Base-by-base conservation (phyloP, 306 rosid species). In the Calophaca sinica region DNA sequence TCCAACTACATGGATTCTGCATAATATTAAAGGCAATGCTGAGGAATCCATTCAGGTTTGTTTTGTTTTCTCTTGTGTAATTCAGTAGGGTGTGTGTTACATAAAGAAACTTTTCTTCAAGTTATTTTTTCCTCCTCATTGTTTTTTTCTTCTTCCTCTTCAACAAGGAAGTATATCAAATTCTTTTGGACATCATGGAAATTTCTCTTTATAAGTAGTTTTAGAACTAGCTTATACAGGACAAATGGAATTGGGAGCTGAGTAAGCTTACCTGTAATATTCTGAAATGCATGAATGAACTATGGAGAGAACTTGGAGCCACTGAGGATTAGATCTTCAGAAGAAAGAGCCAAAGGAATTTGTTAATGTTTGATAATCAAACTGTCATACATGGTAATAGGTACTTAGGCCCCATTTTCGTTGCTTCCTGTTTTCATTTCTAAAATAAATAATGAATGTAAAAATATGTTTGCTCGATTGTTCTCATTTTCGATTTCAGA, bases 1-100 rank as follows among this genome's bases (percentile, higher is more conserved):
- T 70, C 94, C 97, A 62, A 70, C 67, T 33, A 81, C 81, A 26
- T 92, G 98, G 98, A 64, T 80, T 35, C 87, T 93, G 35, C 89
- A 76, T 65, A 69, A 72, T 51, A 68, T 93, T 61, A 77, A 33
- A 64, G 91, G 98, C 60, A 70, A 79, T 70, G 75, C 93, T 62
- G 57, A 72, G n/a, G 76, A 87, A 11, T 83, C 88, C 9, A 88
- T 93, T 75, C 88, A 86, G 92, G 98, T 93, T n/a, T 14, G 73
- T 26, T 42, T 38, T 70, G 26, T 10, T 31, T 44, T 69, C 71
- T 26, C 2, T 1, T 52, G 9, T 59, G 39, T 13, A 54, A 20
- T 20, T 20, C 26, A 20, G 26, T 20, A 20, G 26, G 26, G 26
- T 20, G 26, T 20, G 26, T 20, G 26, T 20, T 53, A 42, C 39